Evolutionary conservation across 257 asterid genomes (phyloP).

Genomic region (Scutellaria baicalensis): DNA sequence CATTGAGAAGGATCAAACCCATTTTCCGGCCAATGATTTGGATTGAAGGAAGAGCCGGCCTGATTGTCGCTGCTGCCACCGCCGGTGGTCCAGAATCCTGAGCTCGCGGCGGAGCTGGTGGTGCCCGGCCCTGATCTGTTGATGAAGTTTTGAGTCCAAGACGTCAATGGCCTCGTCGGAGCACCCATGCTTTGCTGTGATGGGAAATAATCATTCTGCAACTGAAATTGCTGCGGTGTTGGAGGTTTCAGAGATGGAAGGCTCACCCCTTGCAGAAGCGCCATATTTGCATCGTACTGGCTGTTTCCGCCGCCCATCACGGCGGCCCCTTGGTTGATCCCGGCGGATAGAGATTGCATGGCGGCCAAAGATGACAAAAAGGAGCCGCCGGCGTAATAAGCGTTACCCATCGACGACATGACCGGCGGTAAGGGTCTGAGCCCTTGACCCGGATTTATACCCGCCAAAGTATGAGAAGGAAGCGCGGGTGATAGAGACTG

Average conservation of each 20-base stretch:
- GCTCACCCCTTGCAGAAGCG: slow-evolving; percentile 22
- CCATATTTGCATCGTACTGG: slow-evolving; percentile 16
- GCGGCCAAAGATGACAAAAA: slow-evolving; percentile 20
- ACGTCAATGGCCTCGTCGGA: slow-evolving; percentile 21
- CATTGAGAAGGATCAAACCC: slow-evolving; percentile 33
- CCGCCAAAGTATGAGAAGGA: neutral
- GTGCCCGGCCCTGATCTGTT: slow-evolving; percentile 15
- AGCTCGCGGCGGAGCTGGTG: slow-evolving; percentile 15
- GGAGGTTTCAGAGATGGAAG: slow-evolving; percentile 5
- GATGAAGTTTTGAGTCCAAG: slow-evolving; percentile 41
- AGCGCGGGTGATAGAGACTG: neutral
- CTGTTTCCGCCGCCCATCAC: slow-evolving; percentile 11
- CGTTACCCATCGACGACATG: slow-evolving; percentile 1
- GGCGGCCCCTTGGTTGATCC: slow-evolving; percentile 9
- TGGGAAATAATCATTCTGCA: slow-evolving; percentile 5
- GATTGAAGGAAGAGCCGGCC: slow-evolving; percentile 30
- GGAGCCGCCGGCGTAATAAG: slow-evolving; percentile 14
- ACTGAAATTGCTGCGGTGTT: slow-evolving; percentile 9
- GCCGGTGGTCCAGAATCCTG: slow-evolving; percentile 16
- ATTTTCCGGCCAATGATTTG: slow-evolving; percentile 33
- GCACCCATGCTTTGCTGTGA: slow-evolving; percentile 16
- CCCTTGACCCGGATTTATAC: neutral
- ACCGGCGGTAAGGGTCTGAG: slow-evolving; percentile 5
- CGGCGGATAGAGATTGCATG: slow-evolving; percentile 18
- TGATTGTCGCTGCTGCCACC: neutral